Base-by-base conservation (phyloP, 805 yeast genomes). In the Candida quercuum region DNA sequence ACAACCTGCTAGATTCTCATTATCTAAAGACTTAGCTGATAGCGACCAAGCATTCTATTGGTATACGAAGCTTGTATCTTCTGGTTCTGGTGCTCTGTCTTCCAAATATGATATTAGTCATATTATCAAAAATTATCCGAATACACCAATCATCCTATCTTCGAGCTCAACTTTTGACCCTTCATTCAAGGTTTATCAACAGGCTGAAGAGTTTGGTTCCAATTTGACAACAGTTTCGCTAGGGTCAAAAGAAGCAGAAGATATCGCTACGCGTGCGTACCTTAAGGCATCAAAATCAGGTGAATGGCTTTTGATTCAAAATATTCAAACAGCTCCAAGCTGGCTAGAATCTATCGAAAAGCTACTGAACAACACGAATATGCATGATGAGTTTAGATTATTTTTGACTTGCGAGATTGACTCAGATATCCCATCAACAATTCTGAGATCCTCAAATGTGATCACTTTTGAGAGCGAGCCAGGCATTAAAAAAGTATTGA, bases 251-350 rank as follows among this genome's bases (percentile, higher is more conserved):
- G 95, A 86, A 56, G 81, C 85, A 9, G 56, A 66, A 2, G 71
- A 64, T 3, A 60, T 67, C 28, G 89, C 91, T 0, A 74, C 72
- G 17, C 60, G 64, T 35, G 74, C 76, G n/a, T 60, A 86, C 8
- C 50, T 55, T 1, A 57, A 54, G 9, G 74, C 77, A 0, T 52
- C 69, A 1, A 60, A 54, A n/a, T 52, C 52, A 1, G 87, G 86
- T 0, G 49, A 56, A 2, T 87, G 96, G 96, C 57, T 91, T 0
- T 49, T 89, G 21, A 57, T 91, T 22, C 95, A 91, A 53, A 89
- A 89, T 51, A 64, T 86, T 11, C 96, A 91, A 41, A 71, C 83
- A 69, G 76, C 93, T 0, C 62, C 72, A 1, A 56, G 53, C 3
- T 82, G 95, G 87, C 60, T 85, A 20, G 73, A 69, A 12, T 51